Base-by-base conservation (phyloP, 495 filamentous ascomycete species). In the Parathielavia appendiculata region DNA sequence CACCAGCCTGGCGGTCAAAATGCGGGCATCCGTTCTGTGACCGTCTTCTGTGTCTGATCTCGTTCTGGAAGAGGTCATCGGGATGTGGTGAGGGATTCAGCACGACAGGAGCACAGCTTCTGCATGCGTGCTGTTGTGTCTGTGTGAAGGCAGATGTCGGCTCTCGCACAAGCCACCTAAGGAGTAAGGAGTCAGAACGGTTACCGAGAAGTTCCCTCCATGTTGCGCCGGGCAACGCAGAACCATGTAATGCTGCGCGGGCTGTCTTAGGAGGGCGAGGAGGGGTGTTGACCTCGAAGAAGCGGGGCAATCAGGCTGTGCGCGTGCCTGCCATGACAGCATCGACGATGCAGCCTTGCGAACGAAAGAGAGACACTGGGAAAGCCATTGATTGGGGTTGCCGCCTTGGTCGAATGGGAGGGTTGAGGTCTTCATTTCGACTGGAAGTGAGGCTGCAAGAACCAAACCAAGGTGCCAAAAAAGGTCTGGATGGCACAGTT, bases 1-100 rank as follows among this genome's bases (percentile, higher is more conserved):
- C 52, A 55, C 26, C 43, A 51, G 51, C 38, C 47, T 58, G 52
- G 62, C 58, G 62, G 57, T 64, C 62, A 61, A 34, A 39, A 50
- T 50, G 58, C 54, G 50, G 49, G 49, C 30, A 51, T 11, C 58
- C 54, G 58, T 39, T 26, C 20, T 46, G 52, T n/a, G 23, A 13
- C 51, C 39, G 9, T 44, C 16, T 10, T 20, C 19, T 17, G 26
- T 30, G n/a, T 19, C 51, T 30, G 10, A 39, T 16, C 49, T 43
- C n/a, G 22, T 54, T 54, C 23, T 54, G 39, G 36, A 54, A 32
- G 13, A 14, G n/a, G 51, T 6, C 7, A 30, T 36, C 17, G 35
- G 40, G 8, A 41, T 30, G 39, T 11, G 8, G 20, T 41, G 11
- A 17, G n/a, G 6, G n/a, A n/a, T 17, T 35, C 35, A 41, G 47